Evolutionary conservation across 2,329 filamentous ascomycete genomes (phyloP).

Genomic region (Apiospora koreana): DNA sequence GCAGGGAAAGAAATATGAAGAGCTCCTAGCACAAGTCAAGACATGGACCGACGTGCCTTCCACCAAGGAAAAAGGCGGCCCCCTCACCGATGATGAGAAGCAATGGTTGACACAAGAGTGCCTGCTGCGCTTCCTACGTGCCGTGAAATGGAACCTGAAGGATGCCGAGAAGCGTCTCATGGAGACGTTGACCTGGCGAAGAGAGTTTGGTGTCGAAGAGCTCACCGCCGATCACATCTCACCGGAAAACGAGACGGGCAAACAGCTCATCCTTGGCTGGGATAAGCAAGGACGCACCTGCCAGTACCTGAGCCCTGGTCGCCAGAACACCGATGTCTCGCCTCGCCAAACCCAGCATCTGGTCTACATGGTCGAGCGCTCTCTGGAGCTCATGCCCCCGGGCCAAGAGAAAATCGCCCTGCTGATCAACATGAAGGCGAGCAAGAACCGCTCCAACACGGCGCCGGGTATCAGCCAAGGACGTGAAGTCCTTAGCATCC

Average conservation of each 20-base stretch:
- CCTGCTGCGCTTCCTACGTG: constrained; percentile 87
- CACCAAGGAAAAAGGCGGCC: constrained; percentile 57
- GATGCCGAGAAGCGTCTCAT: constrained; percentile 79
- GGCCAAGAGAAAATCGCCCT: constrained; percentile 85
- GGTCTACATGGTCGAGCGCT: constrained; percentile 92
- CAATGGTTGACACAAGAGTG: constrained; percentile 93
- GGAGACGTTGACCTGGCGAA: constrained; percentile 81
- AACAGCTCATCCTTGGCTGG: constrained; percentile 87
- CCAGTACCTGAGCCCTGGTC: constrained; percentile 84
- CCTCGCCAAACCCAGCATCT: constrained; percentile 90
- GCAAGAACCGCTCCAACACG: constrained; percentile 72
- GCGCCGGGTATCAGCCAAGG: constrained; percentile 74
- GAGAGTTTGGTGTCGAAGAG: constrained; percentile 82
- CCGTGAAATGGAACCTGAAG: constrained; percentile 83
- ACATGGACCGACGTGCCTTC: constrained; percentile 68
- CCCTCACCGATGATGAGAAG: constrained; percentile 76
- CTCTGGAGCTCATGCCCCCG: constrained; percentile 83
- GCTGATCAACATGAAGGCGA: constrained; percentile 88
- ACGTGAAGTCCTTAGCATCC: constrained; percentile 81
- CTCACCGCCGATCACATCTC: constrained; percentile 86
- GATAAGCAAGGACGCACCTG: constrained; percentile 86
- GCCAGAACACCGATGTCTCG: constrained; percentile 87
- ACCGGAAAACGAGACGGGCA: constrained; percentile 93
- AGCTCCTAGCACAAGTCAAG: constrained; percentile 70
- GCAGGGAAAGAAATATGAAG: constrained; percentile 79